Evolutionary conservation across 1,139 yeast species (phyloP).

Genomic region (Candida tropicalis): DNA sequence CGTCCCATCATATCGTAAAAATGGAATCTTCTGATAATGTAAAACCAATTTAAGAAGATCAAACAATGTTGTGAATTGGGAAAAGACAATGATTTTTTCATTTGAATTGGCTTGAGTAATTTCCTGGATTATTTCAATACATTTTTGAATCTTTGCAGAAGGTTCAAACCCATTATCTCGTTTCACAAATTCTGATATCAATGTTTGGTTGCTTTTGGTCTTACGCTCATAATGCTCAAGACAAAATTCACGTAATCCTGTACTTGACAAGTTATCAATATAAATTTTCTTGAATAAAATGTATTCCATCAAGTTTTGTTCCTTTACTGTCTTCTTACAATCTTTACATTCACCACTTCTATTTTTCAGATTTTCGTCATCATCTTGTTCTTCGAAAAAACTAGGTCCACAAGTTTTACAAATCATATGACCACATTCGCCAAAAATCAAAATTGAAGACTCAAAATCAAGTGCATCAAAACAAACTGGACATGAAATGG

Average conservation of each 20-base stretch:
- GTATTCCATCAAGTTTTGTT: slow-evolving; percentile 50
- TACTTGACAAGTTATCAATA: slow-evolving; percentile 24
- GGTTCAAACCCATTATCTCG: slow-evolving; percentile 38
- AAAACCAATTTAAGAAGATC: slow-evolving; percentile 68
- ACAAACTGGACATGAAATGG: slow-evolving; percentile 68
- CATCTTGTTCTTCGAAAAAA: slow-evolving; percentile 48
- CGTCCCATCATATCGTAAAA: slow-evolving; percentile 76
- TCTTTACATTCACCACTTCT: slow-evolving; percentile 54
- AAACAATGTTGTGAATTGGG: slow-evolving; percentile 81
- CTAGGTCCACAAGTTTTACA: slow-evolving; percentile 63
- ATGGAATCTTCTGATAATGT: slow-evolving; percentile 45
- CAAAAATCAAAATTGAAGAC: slow-evolving; percentile 42
- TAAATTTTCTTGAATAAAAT: slow-evolving; percentile 52
- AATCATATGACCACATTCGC: slow-evolving; percentile 70
- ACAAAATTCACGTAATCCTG: slow-evolving; percentile 14
- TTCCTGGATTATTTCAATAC: slow-evolving; percentile 46
- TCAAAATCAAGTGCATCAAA: slow-evolving; percentile 57
- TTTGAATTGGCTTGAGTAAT: slow-evolving; percentile 45
- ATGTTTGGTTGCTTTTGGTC: slow-evolving; percentile 18
- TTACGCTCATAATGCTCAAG: slow-evolving; percentile 12
- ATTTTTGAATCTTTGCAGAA: slow-evolving; percentile 59
- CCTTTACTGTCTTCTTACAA: slow-evolving; percentile 46
- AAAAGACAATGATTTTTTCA: slow-evolving; percentile 76
- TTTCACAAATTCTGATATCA: slow-evolving; percentile 29
- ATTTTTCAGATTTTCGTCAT: slow-evolving; percentile 30